Conservation (phyloP, 306 rosid genomes). For the Mucuna pruriens region DNA sequence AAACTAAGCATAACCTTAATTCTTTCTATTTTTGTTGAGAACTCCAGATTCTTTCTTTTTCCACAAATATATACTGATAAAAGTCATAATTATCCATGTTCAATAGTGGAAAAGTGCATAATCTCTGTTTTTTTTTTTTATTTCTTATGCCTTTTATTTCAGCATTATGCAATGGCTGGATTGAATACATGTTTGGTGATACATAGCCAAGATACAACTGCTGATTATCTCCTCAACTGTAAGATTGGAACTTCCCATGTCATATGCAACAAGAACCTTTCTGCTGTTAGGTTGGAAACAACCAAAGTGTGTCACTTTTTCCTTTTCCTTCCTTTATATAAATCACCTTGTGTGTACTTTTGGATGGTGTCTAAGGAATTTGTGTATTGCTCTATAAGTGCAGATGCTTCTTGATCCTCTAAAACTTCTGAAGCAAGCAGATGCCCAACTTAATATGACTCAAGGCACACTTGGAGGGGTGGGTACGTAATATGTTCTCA, state of each 20-base stretch:
- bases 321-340: conserved; percentile 30
- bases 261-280: conserved; percentile 69
- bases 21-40: not conserved
- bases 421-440: conserved; percentile 80
- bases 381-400: conserved; percentile 30
- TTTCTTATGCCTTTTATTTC: conserved; percentile 34
- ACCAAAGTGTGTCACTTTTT: conserved; percentile 60
- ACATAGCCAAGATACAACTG: conserved; percentile 85
- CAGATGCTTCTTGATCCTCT: conserved; percentile 94
- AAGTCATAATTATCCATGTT: conserved; percentile 15
- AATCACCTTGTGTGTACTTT: conserved; percentile 12
- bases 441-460: conserved; percentile 79
- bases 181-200: conserved; percentile 83
- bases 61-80: not conserved
- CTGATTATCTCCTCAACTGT: conserved; percentile 78
- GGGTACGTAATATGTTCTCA: conserved; percentile 62
- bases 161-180: conserved; percentile 94
- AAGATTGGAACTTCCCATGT: conserved; percentile 83
- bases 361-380: conserved; percentile 18
- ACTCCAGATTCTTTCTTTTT: not conserved
- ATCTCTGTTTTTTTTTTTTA: not conserved
- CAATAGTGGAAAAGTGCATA: not conserved
- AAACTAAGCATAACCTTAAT: not conserved
- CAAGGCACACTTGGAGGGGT: conserved; percentile 96
- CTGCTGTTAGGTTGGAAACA: conserved; percentile 93